Base-by-base conservation (phyloP, 2,329 filamentous ascomycete species). In the Colletotrichum sidae region DNA sequence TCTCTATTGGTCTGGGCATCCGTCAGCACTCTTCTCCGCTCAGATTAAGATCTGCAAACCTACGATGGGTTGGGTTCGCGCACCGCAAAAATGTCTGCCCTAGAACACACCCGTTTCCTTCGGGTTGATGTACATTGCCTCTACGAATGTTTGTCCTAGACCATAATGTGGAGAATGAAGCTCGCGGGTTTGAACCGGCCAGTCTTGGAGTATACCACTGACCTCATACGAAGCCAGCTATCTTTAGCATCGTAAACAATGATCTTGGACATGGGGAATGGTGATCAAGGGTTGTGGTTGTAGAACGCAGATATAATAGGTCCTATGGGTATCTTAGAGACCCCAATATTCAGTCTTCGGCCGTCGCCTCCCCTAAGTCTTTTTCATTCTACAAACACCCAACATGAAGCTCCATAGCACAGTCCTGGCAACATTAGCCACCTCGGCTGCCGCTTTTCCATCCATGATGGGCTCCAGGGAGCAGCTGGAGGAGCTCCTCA, bases 361-460 rank as follows among this genome's bases (percentile, higher is more conserved):
- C 44, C 17, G 8, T 15, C n/a, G 8, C 11, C 8, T 33, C 44
- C 12, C 17, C 4, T 11, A 46, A 9, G 17, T 11, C 2, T 2
- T 49, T 11, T 34, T 49, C 46, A 11, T 35, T 49, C 8, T 17
- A 25, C 3, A 25, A 15, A 9, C 15, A 10, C 9, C 34, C n/a
- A 55, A 52, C 3, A 65, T 65, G 62, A 65, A 33, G 37, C 38
- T 42, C 39, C 57, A 44, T 3, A 11, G 17, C 6, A 42, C 39
- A 2, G 4, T 56, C 4, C n/a, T 53, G 34, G 46, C 52, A 7
- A 52, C 37, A 11, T 33, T 65, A 8, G 57, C 46, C 41, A 44
- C 62, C 9, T 56, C 58, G 12, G 57, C 39, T 13, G 37, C 46
- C 9, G 57, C 62, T 2, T 65, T 65, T 13, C 62, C 62, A 6